Evolutionary conservation across 768 basidiomycete genomes (phyloP), one percentile per base, ranked within the genome.

Genomic region (Amanita rimosa): DNA sequence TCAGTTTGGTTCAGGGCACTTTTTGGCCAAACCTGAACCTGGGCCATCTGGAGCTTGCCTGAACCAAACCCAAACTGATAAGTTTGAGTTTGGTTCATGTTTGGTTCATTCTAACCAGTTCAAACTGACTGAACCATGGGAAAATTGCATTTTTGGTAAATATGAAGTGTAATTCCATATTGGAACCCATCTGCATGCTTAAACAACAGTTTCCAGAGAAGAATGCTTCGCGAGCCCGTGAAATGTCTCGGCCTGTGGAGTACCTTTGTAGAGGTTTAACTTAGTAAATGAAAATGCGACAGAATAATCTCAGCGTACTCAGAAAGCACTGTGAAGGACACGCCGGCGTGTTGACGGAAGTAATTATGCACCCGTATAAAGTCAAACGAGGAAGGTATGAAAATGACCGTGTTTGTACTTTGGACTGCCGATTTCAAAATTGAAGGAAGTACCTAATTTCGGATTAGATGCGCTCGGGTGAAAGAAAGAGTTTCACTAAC

Each of bases 311-410:
- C 6, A 19, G 57, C 79, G 55, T 60, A 96, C 89, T 99, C 96
- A 2, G 93, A 96, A 43, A 99, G 78, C 22, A 94, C 79, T 3
- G 85, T 67, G 60, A 86, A 95, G 1, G 80, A 76, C 29, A 88
- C 71, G 13, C 79, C 77, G 9, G 74, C 69, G 50, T 75, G 68
- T 63, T 87, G 90, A 47, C 81, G 76, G 67, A 97, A 81, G 64
- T 89, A 72, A 52, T 93, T 92, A 51, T 87, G 85, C 7, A 99
- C 72, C 17, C 92, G 79, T 50, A 97, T 88, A 61, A 94, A 98
- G 66, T 98, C 96, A 61, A 95, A 94, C 45, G 94, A 97, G 0
- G 91, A 94, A 0, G 96, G 93, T 14, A 99, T 70, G 61, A 97
- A 88, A 54, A 98, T 73, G 44, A 83, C 75, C 0, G 93, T 92